Evolutionary conservation across 192 early-diverging fungal genomes (phyloP).

Genomic region (Mortierella hygrophila): DNA sequence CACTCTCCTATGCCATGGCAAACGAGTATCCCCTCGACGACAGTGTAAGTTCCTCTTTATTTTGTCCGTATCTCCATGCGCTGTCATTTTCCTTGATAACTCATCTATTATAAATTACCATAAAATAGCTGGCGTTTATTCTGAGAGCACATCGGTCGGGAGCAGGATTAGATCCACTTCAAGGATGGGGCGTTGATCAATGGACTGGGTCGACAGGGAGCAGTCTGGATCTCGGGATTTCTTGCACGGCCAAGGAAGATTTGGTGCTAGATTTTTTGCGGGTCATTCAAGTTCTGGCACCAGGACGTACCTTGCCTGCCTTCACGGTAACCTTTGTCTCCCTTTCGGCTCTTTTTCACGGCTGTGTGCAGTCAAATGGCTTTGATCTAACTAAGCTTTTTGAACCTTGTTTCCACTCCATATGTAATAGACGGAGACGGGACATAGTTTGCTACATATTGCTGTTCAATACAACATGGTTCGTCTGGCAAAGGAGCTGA

Average conservation of each 20-base stretch:
- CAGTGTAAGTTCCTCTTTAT: constrained; percentile 19
- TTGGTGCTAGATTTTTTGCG: constrained; percentile 39
- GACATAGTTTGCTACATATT: constrained; percentile 37
- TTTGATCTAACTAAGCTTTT: not conserved
- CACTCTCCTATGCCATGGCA: constrained; percentile 45
- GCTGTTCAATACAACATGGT: constrained; percentile 33
- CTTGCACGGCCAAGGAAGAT: constrained; percentile 33
- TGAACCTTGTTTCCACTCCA: not conserved
- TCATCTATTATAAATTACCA: not conserved
- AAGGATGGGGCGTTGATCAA: constrained; percentile 10
- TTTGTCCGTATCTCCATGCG: not conserved
- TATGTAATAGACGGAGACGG: constrained; percentile 18
- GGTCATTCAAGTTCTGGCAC: constrained; percentile 35
- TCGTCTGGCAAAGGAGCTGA: constrained; percentile 21
- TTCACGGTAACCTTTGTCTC: constrained; percentile 20
- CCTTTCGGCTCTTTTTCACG: not conserved
- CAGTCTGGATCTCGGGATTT: constrained; percentile 19
- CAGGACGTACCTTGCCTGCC: constrained; percentile 33
- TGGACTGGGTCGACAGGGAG: constrained; percentile 10
- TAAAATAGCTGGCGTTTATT: constrained; percentile 32
- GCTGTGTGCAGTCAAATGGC: not conserved
- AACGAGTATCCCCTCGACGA: constrained; percentile 41
- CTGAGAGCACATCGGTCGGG: constrained; percentile 23
- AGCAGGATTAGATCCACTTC: constrained; percentile 1
- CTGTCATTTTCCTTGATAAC: not conserved